A percentile compares a stretch with the other conserved stretches of the same genome.
Evolutionary conservation across 306 rosid genomes (phyloP).

Genomic region (Rubus parviflorus): DNA sequence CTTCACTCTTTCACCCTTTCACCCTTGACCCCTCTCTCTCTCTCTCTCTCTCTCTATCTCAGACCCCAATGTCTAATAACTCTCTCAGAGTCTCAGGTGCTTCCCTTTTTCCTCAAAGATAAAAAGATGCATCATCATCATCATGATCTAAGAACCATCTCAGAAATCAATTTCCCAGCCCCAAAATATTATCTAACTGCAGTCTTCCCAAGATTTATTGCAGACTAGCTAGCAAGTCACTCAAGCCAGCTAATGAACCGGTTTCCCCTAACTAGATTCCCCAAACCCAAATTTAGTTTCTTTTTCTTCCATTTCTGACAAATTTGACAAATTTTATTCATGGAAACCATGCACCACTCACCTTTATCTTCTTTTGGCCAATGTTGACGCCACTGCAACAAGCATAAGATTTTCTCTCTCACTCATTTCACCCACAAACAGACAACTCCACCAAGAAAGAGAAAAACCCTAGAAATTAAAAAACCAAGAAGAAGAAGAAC

Average conservation of each 20-base stretch:
- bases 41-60: slow-evolving; percentile 9
- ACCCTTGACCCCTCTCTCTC: slow-evolving; percentile 11
- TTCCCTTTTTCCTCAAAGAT: slow-evolving; percentile 22
- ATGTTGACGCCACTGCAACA: slow-evolving; percentile 8
- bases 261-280: slow-evolving; percentile 6
- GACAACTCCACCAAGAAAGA: not conserved
- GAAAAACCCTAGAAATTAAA: slow-evolving; percentile 10
- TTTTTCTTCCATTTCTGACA: slow-evolving; percentile 16
- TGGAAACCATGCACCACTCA: slow-evolving; percentile 38
- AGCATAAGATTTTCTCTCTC: slow-evolving; percentile 10
- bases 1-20: not conserved
- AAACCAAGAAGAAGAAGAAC: not conserved
- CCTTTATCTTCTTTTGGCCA: slow-evolving; percentile 17
- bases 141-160: slow-evolving; percentile 9
- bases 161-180: not conserved
- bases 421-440: not conserved
- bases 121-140: slow-evolving; percentile 1
- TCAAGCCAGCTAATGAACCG: not conserved
- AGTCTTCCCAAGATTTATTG: slow-evolving; percentile 5
- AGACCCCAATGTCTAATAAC: not conserved
- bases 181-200: not conserved
- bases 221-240: not conserved
- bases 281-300: not conserved
- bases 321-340: slow-evolving; percentile 14
- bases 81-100: slow-evolving; percentile 20